phyloP scores from a whole-genome alignment of 83 land plant species.

The Thuja plicata region DNA sequence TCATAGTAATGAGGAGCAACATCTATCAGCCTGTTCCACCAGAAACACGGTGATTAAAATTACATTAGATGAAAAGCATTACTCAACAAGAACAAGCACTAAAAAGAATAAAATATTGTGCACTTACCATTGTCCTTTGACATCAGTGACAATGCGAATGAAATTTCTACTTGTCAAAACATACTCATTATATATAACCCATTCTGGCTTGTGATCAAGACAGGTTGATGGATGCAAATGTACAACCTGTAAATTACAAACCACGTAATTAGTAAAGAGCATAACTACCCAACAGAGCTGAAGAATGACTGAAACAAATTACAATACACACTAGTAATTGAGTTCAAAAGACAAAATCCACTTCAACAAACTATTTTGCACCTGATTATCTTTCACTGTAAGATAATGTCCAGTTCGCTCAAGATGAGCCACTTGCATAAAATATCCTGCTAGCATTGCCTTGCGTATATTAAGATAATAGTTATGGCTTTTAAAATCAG shows the following conservation, averaged over 20 bases:
- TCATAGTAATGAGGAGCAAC: slow-evolving; percentile 94
- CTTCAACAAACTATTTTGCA: slow-evolving; percentile 18
- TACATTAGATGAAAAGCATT: neutral
- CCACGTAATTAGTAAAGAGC: neutral
- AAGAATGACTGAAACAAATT: neutral
- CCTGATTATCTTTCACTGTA: slow-evolving; percentile 98
- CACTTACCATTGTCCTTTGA: slow-evolving; percentile 92
- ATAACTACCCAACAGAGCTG: neutral
- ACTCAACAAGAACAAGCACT: neutral
- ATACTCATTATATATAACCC: slow-evolving; percentile 97
- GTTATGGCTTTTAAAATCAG: slow-evolving; percentile 88
- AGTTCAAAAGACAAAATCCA: neutral
- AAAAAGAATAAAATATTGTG: neutral
- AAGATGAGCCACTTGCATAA: slow-evolving; percentile 98
- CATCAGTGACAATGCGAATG: slow-evolving; percentile 91
- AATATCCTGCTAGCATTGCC: slow-evolving; percentile 95
- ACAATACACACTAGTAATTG: neutral
- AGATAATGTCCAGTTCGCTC: slow-evolving; percentile 93
- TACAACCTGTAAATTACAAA: slow-evolving; percentile 57
- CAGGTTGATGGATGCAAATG: slow-evolving; percentile 94
- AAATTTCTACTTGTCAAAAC: slow-evolving; percentile 89
- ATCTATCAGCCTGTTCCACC: slow-evolving; percentile 74
- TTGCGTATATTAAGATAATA: slow-evolving; percentile 95
- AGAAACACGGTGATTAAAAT: neutral
- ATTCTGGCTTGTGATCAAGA: slow-evolving; percentile 95